Evolutionary conservation across 306 rosid genomes (phyloP).

Genomic region (Oxytropis ochrocephala): DNA sequence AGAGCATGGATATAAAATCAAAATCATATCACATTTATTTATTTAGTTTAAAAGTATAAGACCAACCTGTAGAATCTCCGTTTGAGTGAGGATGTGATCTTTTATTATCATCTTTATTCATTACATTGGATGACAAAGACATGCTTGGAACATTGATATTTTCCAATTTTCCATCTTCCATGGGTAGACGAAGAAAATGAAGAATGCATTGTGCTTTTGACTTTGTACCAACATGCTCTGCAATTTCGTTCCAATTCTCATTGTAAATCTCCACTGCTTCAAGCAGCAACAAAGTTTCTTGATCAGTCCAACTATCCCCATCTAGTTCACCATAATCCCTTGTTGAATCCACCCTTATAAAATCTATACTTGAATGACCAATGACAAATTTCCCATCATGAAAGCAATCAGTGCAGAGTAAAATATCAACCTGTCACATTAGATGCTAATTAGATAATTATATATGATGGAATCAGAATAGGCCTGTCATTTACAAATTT

Average conservation of each 20-base stretch:
- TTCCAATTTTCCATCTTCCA: constrained; percentile 89
- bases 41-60: constrained; percentile 13
- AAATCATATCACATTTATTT: constrained; percentile 13
- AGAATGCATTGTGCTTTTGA: constrained; percentile 97
- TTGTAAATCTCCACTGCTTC: constrained; percentile 89
- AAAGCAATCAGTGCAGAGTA: constrained; percentile 83
- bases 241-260: constrained; percentile 97
- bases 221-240: constrained; percentile 88
- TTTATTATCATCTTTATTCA: constrained; percentile 40
- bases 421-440: constrained; percentile 65
- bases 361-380: constrained; percentile 92
- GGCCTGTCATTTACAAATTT: neutral
- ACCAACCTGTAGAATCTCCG: constrained; percentile 71
- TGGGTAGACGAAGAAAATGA: constrained; percentile 93
- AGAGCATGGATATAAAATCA: constrained; percentile 18
- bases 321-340: constrained; percentile 76
- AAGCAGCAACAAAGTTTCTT: constrained; percentile 83
- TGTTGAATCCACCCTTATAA: constrained; percentile 54
- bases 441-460: constrained; percentile 29
- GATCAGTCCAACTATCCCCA: constrained; percentile 94
- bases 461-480: constrained; percentile 7
- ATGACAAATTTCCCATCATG: constrained; percentile 78
- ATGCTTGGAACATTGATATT: constrained; percentile 72
- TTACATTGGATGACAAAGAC: constrained; percentile 42
- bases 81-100: constrained; percentile 44